Evolutionary conservation across 2,329 filamentous ascomycete species (phyloP), one percentile per base, ranked within the genome.

Genomic region (Fusarium scirpi): DNA sequence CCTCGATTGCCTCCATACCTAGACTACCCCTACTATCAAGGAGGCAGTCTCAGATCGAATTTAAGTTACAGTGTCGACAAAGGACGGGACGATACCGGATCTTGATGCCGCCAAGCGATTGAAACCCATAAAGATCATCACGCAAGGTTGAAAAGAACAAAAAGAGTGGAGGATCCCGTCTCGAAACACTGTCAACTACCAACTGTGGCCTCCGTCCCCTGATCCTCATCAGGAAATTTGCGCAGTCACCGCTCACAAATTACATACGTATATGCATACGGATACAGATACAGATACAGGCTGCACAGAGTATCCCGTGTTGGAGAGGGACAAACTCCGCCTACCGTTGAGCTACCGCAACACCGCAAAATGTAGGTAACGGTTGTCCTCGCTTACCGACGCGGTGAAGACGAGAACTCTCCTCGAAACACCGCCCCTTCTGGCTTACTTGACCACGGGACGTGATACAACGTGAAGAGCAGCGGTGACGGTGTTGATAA

Each of bases 371-470:
- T 38, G 44, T 29, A 44, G 34, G 27, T 29, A 47, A 73, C 63
- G 59, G 44, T 51, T 54, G 40, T 58, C 57, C 55, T 51, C 45
- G 63, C 48, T 52, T 27, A 52, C 44, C 49, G 43, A 74, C 48
- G 55, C 65, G 60, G 62, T 62, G 62, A 69, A 41, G 38, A 57
- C 16, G 29, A 47, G 22, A 51, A 59, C 30, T 32, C 32, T 61
- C 38, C 15, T 46, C 25, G 32, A 58, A 47, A 44, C 59, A 49
- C 58, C 68, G 62, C 67, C 65, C 68, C 38, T 24, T 49, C 24
- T 29, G 63, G 71, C 58, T 69, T 68, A 72, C 66, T 68, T 68
- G 61, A 62, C 53, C 49, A 52, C 22, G 38, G 34, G 43, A 46
- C 53, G 57, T 41, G 20, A 47, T 22, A 41, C 8, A 55, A 20